Base-by-base conservation (phyloP, 106 monocot species). In the Narthecium ossifragum region DNA sequence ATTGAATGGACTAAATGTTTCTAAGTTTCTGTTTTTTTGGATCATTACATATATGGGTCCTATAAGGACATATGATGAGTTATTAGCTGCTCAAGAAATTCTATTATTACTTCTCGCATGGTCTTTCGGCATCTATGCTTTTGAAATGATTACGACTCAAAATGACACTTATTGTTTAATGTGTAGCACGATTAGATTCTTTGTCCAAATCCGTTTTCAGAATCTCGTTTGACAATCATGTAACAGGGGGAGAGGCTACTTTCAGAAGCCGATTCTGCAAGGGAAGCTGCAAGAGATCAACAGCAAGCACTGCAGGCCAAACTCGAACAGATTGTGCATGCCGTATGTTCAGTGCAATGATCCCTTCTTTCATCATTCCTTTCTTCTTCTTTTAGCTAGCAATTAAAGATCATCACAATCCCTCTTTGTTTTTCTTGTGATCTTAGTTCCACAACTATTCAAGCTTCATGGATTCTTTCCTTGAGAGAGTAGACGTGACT, bases 231-330 rank as follows among this genome's bases (percentile, higher is more conserved):
- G 5, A 38, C 5, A 9, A 30, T 28, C 21, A 28, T 46, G n/a
- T 24, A 0, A 33, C 24, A 85, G 85, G 80, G 64, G 59, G 72
- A 73, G 10, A 76, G 45, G 7, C 46, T 70, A 50, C 26, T 43
- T 22, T 45, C 51, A 53, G 74, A 80, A 37, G 70, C 73, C 48
- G 66, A 63, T 50, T 64, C 60, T 15, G 38, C 60, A 40, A 62
- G 63, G 56, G 74, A 74, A 67, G 52, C 65, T 53, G 86, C 59
- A 33, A 72, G 43, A 23, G 41, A 49, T 13, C 67, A 64, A 60
- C 77, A 71, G 14, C 73, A 64, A 45, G 57, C 68, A 37, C 61
- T 86, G 25, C 71, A 30, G 25, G 54, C 71, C 17, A 78, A 81
- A 62, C 45, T 39, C 6, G 75, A 86, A 53, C 60, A 71, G 55